Percentiles rank a stretch among this genome's conserved stretches.
phyloP scores from a whole-genome alignment of 2,329 filamentous ascomycete genomes.

The Myriangium duriaei region DNA sequence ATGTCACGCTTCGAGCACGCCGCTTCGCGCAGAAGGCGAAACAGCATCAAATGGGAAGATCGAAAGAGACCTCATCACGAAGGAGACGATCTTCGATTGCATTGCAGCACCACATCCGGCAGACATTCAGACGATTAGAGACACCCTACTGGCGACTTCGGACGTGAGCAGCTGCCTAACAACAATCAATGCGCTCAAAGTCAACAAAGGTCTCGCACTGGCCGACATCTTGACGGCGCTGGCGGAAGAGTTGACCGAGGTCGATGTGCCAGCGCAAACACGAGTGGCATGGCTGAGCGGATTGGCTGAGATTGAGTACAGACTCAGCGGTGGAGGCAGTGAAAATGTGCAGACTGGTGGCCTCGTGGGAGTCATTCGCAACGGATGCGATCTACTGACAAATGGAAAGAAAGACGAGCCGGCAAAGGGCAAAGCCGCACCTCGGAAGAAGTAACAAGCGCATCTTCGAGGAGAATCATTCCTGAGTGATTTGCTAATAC shows the following conservation, averaged over 20 bases:
- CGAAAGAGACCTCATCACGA: conserved; percentile 72
- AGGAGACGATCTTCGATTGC: conserved; percentile 90
- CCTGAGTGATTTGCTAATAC: too few species aligned
- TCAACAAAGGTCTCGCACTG: conserved; percentile 70
- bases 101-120: conserved; percentile 88
- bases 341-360: conserved; percentile 88
- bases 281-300: conserved; percentile 88
- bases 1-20: conserved; percentile 81
- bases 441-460: too few species aligned
- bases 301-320: conserved; percentile 83
- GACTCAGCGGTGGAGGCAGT: conserved; percentile 74
- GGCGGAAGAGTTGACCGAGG: conserved; percentile 65
- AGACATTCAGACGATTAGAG: conserved; percentile 73
- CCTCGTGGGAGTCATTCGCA: conserved; percentile 75
- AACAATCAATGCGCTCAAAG: conserved; percentile 80
- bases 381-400: conserved; percentile 65
- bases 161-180: conserved; percentile 83
- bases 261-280: conserved; percentile 76
- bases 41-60: conserved; percentile 44
- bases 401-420: conserved; percentile 5
- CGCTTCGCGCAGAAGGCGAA: conserved; percentile 37
- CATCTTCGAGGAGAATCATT: too few species aligned
- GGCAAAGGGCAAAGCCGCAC: too few species aligned
- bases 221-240: conserved; percentile 87
- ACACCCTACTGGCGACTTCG: conserved; percentile 68